Conservation (phyloP, 345 rosid species). For the Syzygium aromaticum region DNA sequence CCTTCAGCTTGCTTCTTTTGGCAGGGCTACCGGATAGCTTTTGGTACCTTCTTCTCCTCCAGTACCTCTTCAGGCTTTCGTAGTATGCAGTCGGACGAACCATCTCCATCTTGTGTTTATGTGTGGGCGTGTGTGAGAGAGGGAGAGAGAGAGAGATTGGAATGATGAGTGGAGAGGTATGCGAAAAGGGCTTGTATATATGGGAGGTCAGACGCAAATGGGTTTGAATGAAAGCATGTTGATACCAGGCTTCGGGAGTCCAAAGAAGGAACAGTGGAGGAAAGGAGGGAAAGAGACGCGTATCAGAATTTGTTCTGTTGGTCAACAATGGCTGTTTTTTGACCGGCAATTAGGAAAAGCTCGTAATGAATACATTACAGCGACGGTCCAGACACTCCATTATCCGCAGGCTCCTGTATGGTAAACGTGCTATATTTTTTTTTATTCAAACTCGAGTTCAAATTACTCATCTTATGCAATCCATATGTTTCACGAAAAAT, state of each 20-base stretch:
- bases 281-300: neutral
- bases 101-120: conserved; percentile 10
- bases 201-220: neutral
- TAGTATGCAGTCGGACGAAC: neutral
- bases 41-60: conserved; percentile 34
- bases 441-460: neutral
- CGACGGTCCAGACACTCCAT: neutral
- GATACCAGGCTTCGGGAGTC: neutral
- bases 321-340: neutral
- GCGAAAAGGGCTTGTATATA: neutral
- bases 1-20: conserved; percentile 14
- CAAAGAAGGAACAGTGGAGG: neutral
- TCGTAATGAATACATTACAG: neutral
- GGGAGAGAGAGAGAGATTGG: neutral
- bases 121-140: neutral
- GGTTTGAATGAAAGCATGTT: neutral
- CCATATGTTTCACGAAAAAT: rapidly evolving
- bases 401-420: neutral
- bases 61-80: conserved; percentile 27
- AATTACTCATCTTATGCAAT: neutral
- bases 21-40: neutral
- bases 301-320: neutral
- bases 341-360: neutral
- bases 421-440: neutral
- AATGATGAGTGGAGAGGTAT: neutral